These are phyloP conservation scores for Westerdykella sp. DNA, from an alignment of 2,329 filamentous ascomycete genomes.

Conservation along the genomic window DNA sequence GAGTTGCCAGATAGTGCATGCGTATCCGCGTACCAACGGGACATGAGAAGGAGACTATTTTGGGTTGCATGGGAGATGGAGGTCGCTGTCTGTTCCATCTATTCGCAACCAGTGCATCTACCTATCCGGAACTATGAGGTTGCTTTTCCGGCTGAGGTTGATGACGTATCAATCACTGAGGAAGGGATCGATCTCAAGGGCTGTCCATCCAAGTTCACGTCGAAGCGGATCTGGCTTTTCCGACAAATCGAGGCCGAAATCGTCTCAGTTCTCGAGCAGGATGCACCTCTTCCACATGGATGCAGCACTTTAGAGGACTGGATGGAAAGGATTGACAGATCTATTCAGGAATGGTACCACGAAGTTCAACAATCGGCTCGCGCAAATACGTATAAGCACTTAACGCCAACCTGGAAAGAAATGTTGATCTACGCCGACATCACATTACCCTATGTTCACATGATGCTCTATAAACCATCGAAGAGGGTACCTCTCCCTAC, in stretches of 20 bases:
- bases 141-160: slow-evolving; percentile 28
- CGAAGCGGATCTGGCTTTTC: slow-evolving; percentile 30
- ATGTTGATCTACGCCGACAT: slow-evolving; percentile 33
- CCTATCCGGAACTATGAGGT: slow-evolving; percentile 27
- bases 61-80: slow-evolving; percentile 38
- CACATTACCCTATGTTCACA: slow-evolving; percentile 25
- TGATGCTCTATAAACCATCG: slow-evolving; percentile 27
- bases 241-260: slow-evolving; percentile 32
- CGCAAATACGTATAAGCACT: slow-evolving; percentile 22
- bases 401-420: slow-evolving; percentile 29
- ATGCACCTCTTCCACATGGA: slow-evolving; percentile 23
- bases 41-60: slow-evolving; percentile 34
- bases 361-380: slow-evolving; percentile 25
- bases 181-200: slow-evolving; percentile 21
- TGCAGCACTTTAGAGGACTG: slow-evolving; percentile 23
- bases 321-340: slow-evolving; percentile 21
- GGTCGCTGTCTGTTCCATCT: slow-evolving; percentile 31
- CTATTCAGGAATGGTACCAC: slow-evolving; percentile 25
- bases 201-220: slow-evolving; percentile 31
- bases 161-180: slow-evolving; percentile 29
- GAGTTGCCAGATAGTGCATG: slow-evolving; percentile 26
- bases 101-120: slow-evolving; percentile 27
- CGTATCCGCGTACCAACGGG: slow-evolving; percentile 27
- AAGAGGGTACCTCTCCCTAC: slow-evolving; percentile 21
- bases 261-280: slow-evolving; percentile 28